phyloP scores from a whole-genome alignment of 352 stramenopile genomes.

The Pythium dissotocum region DNA sequence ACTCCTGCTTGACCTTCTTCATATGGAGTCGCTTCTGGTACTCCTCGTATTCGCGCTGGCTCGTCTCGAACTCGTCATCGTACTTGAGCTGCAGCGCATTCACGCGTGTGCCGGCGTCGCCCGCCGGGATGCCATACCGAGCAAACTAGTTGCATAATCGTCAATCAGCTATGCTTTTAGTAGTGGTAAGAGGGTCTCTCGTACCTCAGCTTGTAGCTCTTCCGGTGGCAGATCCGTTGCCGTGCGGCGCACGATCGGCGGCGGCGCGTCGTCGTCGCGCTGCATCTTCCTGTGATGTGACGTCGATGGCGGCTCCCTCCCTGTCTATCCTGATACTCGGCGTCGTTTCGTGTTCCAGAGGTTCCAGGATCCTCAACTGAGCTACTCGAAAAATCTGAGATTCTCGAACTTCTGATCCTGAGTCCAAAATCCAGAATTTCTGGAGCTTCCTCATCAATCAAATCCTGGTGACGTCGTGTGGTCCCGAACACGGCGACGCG shows the following conservation, averaged over 20 bases:
- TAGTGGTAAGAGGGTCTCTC: too few species aligned
- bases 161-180: neutral
- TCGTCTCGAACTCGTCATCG: slow-evolving; percentile 59
- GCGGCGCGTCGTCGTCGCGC: slow-evolving; percentile 18
- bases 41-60: slow-evolving; percentile 37
- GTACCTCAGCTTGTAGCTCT: slow-evolving; percentile 63
- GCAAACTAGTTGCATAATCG: slow-evolving; percentile 33
- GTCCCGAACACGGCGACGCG: too few species aligned
- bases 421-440: slow-evolving; percentile 4
- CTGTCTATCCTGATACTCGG: neutral
- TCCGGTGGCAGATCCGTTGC: slow-evolving; percentile 52
- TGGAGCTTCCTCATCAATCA: slow-evolving; percentile 1
- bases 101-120: slow-evolving; percentile 46
- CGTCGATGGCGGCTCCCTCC: slow-evolving; percentile 25
- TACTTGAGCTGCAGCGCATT: slow-evolving; percentile 55
- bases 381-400: slow-evolving; percentile 7
- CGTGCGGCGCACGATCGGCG: slow-evolving; percentile 38
- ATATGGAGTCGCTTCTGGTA: slow-evolving; percentile 41
- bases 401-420: slow-evolving; percentile 2
- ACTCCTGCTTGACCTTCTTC: slow-evolving; percentile 50
- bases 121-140: slow-evolving; percentile 49
- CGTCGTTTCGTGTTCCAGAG: slow-evolving; percentile 5
- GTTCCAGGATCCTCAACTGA: slow-evolving; percentile 2
- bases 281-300: slow-evolving; percentile 2
- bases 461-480: slow-evolving; percentile 1